Conservation (phyloP, 768 basidiomycete genomes). For the Naematelia encephala region DNA sequence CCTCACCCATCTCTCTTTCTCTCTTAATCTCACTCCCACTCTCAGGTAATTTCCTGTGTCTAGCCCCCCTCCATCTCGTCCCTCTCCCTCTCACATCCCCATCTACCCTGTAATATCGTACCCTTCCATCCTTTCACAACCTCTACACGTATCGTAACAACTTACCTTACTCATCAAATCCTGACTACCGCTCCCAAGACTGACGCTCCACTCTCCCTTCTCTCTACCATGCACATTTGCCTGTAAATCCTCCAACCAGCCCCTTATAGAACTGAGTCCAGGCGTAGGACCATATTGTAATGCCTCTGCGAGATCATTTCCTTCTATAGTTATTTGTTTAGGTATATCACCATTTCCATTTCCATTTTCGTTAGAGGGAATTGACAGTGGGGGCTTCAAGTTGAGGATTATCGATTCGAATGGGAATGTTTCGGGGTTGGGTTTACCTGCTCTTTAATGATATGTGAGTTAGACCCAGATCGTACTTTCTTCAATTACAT, state of each 20-base stretch:
- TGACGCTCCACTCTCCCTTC: conserved; percentile 66
- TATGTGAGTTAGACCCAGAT: not conserved
- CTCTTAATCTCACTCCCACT: too few relatives aligned
- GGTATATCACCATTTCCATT: conserved; percentile 47
- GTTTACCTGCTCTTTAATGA: conserved; percentile 72
- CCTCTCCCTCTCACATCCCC: too few relatives aligned
- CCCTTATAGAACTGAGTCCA: conserved; percentile 61
- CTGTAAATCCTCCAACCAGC: conserved; percentile 60
- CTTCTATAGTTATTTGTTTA: conserved; percentile 57
- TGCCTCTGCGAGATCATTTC: conserved; percentile 60
- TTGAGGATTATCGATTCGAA: conserved; percentile 70
- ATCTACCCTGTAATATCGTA: too few relatives aligned
- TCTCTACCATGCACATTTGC: conserved; percentile 63
- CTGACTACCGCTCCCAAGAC: conserved; percentile 79
- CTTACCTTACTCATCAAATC: conserved; percentile 81
- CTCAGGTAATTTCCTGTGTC: too few relatives aligned
- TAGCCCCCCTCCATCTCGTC: too few relatives aligned
- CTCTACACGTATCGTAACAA: conserved; percentile 3
- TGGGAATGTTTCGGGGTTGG: conserved; percentile 85
- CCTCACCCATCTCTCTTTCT: too few relatives aligned
- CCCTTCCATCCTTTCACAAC: too few relatives aligned
- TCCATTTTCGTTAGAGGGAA: conserved; percentile 8
- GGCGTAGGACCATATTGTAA: conserved; percentile 75
- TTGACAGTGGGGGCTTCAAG: conserved; percentile 51
- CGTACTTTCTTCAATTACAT: too few relatives aligned